Conservation (phyloP, 2,329 filamentous ascomycete genomes). For the Exophiala aquamarina region DNA sequence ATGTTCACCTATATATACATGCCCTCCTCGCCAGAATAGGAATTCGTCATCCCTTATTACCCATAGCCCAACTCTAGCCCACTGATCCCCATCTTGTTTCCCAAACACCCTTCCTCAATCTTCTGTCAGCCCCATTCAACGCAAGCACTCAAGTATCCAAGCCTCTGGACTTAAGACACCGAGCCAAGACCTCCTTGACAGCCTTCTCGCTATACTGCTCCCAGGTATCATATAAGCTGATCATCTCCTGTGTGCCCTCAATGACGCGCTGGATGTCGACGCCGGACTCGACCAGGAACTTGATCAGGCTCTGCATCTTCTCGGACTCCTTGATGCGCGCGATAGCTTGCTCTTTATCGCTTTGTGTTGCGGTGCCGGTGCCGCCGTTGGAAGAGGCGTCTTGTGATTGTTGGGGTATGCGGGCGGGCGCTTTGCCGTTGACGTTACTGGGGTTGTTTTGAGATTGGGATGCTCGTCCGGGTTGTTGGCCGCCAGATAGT, state of each 20-base stretch:
- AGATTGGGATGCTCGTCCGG: constrained; percentile 3
- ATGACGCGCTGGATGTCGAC: constrained; percentile 83
- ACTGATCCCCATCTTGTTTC: no score
- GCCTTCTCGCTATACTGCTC: constrained; percentile 65
- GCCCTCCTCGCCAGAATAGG: no score
- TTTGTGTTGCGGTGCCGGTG: constrained; percentile 9
- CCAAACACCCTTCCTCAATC: no score
- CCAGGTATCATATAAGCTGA: constrained; percentile 81
- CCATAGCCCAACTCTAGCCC: no score
- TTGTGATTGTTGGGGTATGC: constrained; percentile 2
- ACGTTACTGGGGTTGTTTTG: constrained; percentile 6
- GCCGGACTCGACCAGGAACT: constrained; percentile 82
- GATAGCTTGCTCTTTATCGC: constrained; percentile 18
- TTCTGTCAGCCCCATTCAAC: no score
- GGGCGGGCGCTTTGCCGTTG: constrained; percentile 13
- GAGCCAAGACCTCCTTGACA: constrained; percentile 62
- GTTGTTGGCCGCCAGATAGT: constrained; percentile 5
- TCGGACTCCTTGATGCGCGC: constrained; percentile 41
- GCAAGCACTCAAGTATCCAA: constrained; percentile 51
- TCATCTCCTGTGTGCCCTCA: constrained; percentile 86
- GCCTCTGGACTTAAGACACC: constrained; percentile 61
- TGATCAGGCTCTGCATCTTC: constrained; percentile 67
- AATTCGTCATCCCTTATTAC: no score
- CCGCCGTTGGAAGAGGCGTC: no score
- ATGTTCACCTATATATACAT: no score